Base-by-base conservation (phyloP, 2,329 filamentous ascomycete species). In the Chalara sp. region DNA sequence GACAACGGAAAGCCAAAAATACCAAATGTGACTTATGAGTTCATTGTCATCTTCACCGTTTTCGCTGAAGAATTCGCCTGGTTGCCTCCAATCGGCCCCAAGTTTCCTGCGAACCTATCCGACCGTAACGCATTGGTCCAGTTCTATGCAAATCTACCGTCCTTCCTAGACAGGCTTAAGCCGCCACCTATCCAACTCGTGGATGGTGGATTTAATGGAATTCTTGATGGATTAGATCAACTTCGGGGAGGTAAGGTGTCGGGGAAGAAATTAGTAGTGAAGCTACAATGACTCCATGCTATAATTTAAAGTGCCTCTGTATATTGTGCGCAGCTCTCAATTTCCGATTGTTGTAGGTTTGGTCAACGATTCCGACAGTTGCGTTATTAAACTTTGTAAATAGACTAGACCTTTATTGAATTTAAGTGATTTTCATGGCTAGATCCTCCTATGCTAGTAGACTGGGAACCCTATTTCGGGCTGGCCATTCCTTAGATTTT, bases 181-280 rank as follows among this genome's bases (percentile, higher is more conserved):
- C 29, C 54, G 21, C 52, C 53, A 41, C 52, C 52, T 45, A 13
- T 47, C 30, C 37, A 41, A 6, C 33, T 56, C 6, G n/a, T 53
- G 6, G 52, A 48, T 13, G 63, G 53, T 62, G 58, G 58, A 13
- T 52, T 58, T 33, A 53, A 57, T 29, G 52, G 49, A 28, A 52
- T 59, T 21, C 32, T 58, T 10, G 13, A 42, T 33, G 56, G 58
- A 10, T 44, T 59, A 32, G 51, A 56, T 41, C n/a, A 49, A 8
- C 44, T 58, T 12, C 46, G 57, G 35, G 32, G 48, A 46, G 57
- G 57, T 2, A 53, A 59, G 51, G 55, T 73, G 29, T 71, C 69
- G 33, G 71, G 65, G 4, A 59, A 62, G 5, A 74, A 73, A 64
- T 58, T 74, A 37, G 71, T 74, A 8, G 54, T 57, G 21, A 58